phyloP scores from a whole-genome alignment of 176 grass and related monocot genomes.

The Elaeis guineensis region DNA sequence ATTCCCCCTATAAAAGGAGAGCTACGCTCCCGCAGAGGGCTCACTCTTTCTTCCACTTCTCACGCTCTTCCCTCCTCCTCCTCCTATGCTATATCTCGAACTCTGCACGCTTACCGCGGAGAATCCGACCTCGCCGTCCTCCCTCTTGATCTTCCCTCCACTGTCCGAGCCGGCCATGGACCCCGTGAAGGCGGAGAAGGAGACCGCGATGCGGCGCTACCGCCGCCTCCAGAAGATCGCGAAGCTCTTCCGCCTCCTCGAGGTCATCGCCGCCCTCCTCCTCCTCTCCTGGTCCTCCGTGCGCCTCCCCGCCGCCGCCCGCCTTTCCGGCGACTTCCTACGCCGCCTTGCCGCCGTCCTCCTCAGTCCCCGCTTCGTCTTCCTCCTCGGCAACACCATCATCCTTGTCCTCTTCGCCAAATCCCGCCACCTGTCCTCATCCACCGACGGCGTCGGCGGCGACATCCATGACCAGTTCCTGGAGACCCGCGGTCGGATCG shows the following conservation, averaged over 20 bases:
- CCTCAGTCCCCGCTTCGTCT: constrained; percentile 58
- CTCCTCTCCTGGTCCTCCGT: constrained; percentile 55
- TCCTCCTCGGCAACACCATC: constrained; percentile 75
- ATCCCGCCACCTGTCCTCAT: constrained; percentile 39
- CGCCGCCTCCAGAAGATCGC: background rate
- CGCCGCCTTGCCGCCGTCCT: constrained; percentile 33
- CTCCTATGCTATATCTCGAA: too few species aligned
- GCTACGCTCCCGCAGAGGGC: too few species aligned
- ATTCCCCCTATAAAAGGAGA: too few species aligned
- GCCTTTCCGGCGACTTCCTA: constrained; percentile 19
- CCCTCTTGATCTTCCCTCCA: too few species aligned
- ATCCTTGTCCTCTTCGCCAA: constrained; percentile 65
- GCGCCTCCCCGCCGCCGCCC: constrained; percentile 30
- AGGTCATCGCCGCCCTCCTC: constrained; percentile 40
- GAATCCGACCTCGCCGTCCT: too few species aligned
- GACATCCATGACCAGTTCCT: constrained; percentile 10
- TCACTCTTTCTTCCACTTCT: too few species aligned
- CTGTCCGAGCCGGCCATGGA: background rate
- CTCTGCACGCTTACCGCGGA: too few species aligned
- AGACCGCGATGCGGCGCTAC: constrained; percentile 6
- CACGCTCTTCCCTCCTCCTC: too few species aligned
- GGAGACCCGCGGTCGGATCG: background rate
- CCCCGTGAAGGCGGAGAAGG: constrained; percentile 11
- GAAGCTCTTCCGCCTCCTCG: constrained; percentile 50
- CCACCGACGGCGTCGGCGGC: background rate